Conservation (phyloP, 2,329 filamentous ascomycete species). For the Penicillium sp. region DNA sequence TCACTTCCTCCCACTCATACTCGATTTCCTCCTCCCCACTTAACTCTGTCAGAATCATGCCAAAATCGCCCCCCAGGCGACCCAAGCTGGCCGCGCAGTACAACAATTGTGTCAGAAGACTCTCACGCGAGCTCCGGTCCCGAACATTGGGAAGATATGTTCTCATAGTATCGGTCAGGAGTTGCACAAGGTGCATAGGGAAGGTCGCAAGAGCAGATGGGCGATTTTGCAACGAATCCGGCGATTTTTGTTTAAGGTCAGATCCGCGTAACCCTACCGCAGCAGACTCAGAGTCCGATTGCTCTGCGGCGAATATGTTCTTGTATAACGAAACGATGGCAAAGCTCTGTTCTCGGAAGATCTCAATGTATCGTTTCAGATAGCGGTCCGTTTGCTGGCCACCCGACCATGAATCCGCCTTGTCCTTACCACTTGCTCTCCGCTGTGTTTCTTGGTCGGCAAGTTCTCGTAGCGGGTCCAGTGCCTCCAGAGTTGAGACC, state of each 20-base stretch:
- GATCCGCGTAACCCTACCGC: conserved; percentile 26
- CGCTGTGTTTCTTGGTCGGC: conserved; percentile 77
- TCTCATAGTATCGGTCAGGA: conserved; percentile 74
- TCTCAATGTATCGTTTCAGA: conserved; percentile 92
- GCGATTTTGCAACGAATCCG: conserved; percentile 50
- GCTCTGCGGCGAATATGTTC: conserved; percentile 73
- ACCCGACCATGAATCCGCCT: conserved; percentile 40
- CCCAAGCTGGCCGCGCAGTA: conserved; percentile 92
- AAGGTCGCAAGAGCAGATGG: conserved; percentile 81
- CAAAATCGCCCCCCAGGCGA: conserved; percentile 87
- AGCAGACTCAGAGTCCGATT: conserved; percentile 35
- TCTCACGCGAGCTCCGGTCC: conserved; percentile 78
- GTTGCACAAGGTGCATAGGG: conserved; percentile 75
- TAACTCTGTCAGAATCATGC: conserved; percentile 73
- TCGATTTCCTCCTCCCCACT: conserved; percentile 49
- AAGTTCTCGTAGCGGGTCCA: conserved; percentile 81
- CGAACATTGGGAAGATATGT: conserved; percentile 77
- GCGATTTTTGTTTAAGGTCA: conserved; percentile 2
- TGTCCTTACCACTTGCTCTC: conserved; percentile 34
- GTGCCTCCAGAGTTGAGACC: conserved; percentile 72
- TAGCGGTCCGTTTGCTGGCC: conserved; percentile 94
- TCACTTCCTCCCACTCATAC: conserved; percentile 78
- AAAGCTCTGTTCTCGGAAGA: conserved; percentile 97
- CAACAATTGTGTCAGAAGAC: conserved; percentile 84
- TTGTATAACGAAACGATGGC: conserved; percentile 92